Percentiles rank a stretch among this genome's conserved stretches.
Evolutionary conservation across 192 early-diverging fungal species (phyloP).

Genomic region (Coemansia sp.): DNA sequence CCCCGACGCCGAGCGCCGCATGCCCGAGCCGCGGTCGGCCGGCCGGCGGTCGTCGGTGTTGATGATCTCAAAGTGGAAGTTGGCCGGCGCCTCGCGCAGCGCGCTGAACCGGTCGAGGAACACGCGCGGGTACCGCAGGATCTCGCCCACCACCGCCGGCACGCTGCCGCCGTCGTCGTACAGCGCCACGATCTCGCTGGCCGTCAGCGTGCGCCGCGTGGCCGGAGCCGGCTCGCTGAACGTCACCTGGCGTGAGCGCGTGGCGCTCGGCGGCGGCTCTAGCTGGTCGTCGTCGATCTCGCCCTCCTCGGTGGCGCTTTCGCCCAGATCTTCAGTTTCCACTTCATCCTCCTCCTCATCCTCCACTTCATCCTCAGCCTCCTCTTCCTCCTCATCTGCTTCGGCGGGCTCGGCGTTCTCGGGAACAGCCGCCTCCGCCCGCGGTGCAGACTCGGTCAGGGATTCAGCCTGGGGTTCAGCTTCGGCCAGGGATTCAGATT

Average conservation of each 20-base stretch:
- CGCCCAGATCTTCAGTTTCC: not conserved
- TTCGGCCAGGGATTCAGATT: too few relatives aligned
- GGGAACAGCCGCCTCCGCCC: constrained; percentile 8
- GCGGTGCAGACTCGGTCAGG: constrained; percentile 4
- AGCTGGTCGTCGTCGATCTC: constrained; percentile 21
- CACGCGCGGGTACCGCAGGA: constrained; percentile 69
- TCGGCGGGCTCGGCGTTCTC: constrained; percentile 20
- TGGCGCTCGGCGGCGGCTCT: constrained; percentile 29
- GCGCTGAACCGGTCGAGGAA: constrained; percentile 82
- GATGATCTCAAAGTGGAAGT: constrained; percentile 58
- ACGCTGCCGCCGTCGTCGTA: constrained; percentile 57
- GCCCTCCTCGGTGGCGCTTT: constrained; percentile 30
- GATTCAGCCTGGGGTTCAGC: constrained; percentile 11
- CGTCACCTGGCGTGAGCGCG: constrained; percentile 45
- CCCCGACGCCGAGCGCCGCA: constrained; percentile 47
- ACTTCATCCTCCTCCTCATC: constrained; percentile 20
- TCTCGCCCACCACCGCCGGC: constrained; percentile 59
- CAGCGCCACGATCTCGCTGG: constrained; percentile 44
- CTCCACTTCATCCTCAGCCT: constrained; percentile 25
- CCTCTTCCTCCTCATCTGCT: constrained; percentile 13
- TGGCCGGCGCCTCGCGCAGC: constrained; percentile 66
- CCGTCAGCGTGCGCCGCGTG: constrained; percentile 47
- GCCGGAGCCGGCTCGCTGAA: constrained; percentile 50
- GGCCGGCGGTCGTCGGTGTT: constrained; percentile 54
- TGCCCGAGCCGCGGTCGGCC: constrained; percentile 46